phyloP scores from a whole-genome alignment of 371 early-diverging fungal genomes.

The Batrachochytrium dendrobatidis region DNA sequence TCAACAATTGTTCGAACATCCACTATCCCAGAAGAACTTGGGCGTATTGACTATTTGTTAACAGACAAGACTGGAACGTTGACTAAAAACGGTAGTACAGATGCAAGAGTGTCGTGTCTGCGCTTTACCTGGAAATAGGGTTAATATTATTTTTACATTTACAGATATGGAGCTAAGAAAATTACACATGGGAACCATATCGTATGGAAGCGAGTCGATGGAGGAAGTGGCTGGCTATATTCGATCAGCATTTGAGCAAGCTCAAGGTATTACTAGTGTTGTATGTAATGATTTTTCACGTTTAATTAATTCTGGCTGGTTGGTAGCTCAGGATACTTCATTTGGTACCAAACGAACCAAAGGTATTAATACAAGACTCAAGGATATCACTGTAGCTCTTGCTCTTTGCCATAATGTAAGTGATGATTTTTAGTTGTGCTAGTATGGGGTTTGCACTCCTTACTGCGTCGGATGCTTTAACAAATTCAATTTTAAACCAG shows the following conservation, averaged over 20 bases:
- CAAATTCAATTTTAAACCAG: constrained; percentile 7
- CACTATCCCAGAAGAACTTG: constrained; percentile 99
- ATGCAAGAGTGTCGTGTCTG: neutral
- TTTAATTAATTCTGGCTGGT: neutral
- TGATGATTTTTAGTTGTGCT: neutral
- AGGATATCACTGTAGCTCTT: constrained; percentile 45
- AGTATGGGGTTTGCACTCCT: no score
- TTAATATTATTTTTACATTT: neutral
- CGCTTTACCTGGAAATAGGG: neutral
- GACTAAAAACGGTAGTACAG: constrained; percentile 83
- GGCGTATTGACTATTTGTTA: constrained; percentile 92
- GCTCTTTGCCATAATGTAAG: constrained; percentile 52
- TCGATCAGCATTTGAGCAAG: constrained; percentile 41
- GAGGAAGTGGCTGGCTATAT: constrained; percentile 72
- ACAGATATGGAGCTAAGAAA: constrained; percentile 96
- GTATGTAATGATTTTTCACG: neutral
- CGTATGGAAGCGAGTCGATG: constrained; percentile 84
- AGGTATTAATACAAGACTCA: constrained; percentile 29
- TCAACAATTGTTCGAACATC: constrained; percentile 65
- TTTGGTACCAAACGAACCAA: constrained; percentile 20
- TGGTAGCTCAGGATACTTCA: constrained; percentile 10
- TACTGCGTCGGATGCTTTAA: neutral
- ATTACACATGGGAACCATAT: constrained; percentile 95
- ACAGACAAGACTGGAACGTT: constrained; percentile 99
- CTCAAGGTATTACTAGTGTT: neutral